These are phyloP conservation scores for Quillaja saponaria DNA, from an alignment of 306 rosid species.

Conservation along the genomic window DNA sequence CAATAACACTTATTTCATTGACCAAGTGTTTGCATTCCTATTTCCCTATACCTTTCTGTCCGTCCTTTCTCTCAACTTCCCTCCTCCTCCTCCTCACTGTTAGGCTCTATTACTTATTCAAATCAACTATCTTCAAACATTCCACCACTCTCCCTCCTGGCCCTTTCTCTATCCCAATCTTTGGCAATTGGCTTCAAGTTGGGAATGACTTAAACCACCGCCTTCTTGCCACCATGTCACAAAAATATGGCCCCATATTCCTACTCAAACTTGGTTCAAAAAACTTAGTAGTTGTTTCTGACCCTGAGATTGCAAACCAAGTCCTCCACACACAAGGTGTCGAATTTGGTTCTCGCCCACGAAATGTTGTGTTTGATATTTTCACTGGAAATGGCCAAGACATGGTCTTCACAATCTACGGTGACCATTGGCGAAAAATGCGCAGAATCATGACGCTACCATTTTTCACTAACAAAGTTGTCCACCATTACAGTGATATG, in stretches of 20 bases:
- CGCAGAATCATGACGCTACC: conserved; percentile 80
- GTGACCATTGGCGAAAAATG: conserved; percentile 91
- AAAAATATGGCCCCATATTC: conserved; percentile 58
- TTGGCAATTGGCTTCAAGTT: conserved; percentile 86
- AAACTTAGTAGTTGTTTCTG: conserved; percentile 66
- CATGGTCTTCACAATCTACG: conserved; percentile 78
- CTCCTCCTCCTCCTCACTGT: conserved; percentile 17
- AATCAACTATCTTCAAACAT: conserved; percentile 6
- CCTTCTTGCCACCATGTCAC: conserved; percentile 60
- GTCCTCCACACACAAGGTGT: conserved; percentile 83
- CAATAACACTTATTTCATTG: conserved; percentile 26
- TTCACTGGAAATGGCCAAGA: conserved; percentile 85
- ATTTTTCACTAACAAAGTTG: conserved; percentile 85
- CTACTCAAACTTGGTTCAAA: conserved; percentile 76
- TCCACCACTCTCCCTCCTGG: conserved; percentile 57
- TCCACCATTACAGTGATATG: conserved; percentile 61
- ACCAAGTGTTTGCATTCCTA: conserved; percentile 29
- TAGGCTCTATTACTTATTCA: conserved; percentile 25
- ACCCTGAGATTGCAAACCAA: conserved; percentile 61
- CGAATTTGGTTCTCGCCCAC: conserved; percentile 72
- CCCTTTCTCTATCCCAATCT: conserved; percentile 64
- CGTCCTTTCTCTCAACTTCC: conserved; percentile 20
- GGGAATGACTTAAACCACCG: conserved; percentile 85
- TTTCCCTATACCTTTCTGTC: conserved; percentile 15
- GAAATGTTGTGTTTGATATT: conserved; percentile 73